phyloP scores from a whole-genome alignment of 768 basidiomycete species.

The Suillus luteus region DNA sequence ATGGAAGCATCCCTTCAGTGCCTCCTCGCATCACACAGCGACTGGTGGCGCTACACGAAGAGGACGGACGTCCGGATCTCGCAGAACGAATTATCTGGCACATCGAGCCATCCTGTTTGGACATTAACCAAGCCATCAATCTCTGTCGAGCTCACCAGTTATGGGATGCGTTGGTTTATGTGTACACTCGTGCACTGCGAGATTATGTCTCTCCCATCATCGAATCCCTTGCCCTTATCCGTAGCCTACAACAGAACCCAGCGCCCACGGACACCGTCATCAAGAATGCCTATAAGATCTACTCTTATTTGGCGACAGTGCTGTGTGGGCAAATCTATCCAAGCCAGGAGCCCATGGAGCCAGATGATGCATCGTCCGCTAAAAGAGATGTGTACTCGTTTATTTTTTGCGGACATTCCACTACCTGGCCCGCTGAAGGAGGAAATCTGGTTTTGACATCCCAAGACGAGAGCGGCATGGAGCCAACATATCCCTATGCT shows the following conservation, averaged over 20 bases:
- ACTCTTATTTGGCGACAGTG: constrained; percentile 79
- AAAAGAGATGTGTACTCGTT: constrained; percentile 78
- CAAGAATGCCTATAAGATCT: constrained; percentile 88
- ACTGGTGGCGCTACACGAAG: constrained; percentile 77
- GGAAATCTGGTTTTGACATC: constrained; percentile 76
- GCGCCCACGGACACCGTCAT: constrained; percentile 55
- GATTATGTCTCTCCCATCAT: constrained; percentile 92
- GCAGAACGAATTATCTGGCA: constrained; percentile 95
- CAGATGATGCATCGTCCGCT: constrained; percentile 66
- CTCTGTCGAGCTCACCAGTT: constrained; percentile 83
- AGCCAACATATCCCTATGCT: constrained; percentile 89
- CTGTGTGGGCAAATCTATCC: constrained; percentile 88
- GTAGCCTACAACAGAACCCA: constrained; percentile 28
- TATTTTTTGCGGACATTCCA: constrained; percentile 80
- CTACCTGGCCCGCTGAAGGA: constrained; percentile 77
- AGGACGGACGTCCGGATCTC: constrained; percentile 65
- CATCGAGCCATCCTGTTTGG: constrained; percentile 86
- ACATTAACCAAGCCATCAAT: constrained; percentile 89
- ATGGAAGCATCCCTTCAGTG: constrained; percentile 67
- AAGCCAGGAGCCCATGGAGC: constrained; percentile 68
- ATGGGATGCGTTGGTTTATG: constrained; percentile 93
- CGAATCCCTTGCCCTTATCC: constrained; percentile 77
- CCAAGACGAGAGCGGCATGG: constrained; percentile 70
- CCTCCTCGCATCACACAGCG: constrained; percentile 89
- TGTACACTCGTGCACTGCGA: constrained; percentile 84